Evolutionary conservation across 2,329 filamentous ascomycete genomes (phyloP).

Genomic region (Penicillium decumbens): DNA sequence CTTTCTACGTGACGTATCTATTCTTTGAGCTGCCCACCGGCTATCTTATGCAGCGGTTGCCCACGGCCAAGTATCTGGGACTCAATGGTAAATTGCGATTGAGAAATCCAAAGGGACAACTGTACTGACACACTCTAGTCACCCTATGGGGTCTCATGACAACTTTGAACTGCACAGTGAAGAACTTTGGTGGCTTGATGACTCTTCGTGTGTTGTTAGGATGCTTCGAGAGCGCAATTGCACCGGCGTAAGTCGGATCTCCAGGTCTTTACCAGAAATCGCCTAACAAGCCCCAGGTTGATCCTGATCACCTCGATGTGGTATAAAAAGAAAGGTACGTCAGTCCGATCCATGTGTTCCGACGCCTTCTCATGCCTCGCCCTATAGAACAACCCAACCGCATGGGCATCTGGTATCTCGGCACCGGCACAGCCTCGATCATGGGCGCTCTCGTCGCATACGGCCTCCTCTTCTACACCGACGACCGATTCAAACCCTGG

Average conservation of each 20-base stretch:
- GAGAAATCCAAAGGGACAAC: slow-evolving; percentile 11
- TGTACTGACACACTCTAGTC: slow-evolving; percentile 26
- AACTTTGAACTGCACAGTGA: slow-evolving; percentile 47
- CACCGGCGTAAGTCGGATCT: slow-evolving; percentile 40
- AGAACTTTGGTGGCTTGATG: slow-evolving; percentile 49
- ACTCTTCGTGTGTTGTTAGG: slow-evolving; percentile 51
- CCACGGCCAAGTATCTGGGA: slow-evolving; percentile 52
- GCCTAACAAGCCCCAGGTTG: slow-evolving; percentile 29
- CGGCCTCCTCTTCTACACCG: slow-evolving; percentile 50
- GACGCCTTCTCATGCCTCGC: neutral
- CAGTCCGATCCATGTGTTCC: neutral
- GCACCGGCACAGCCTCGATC: slow-evolving; percentile 53
- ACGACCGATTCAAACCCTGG: slow-evolving; percentile 41
- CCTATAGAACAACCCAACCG: slow-evolving; percentile 53
- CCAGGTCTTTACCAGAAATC: neutral
- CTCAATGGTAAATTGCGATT: slow-evolving; percentile 29
- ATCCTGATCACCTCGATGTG: slow-evolving; percentile 54
- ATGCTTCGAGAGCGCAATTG: slow-evolving; percentile 52
- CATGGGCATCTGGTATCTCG: slow-evolving; percentile 59
- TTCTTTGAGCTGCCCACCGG: slow-evolving; percentile 57
- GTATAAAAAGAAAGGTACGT: slow-evolving; percentile 44
- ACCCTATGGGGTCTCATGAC: slow-evolving; percentile 48
- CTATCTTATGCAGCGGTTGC: slow-evolving; percentile 51
- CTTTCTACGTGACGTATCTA: slow-evolving; percentile 57
- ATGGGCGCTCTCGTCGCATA: slow-evolving; percentile 53